Percentiles rank a stretch among this genome's conserved stretches.
phyloP scores from a whole-genome alignment of 2,329 filamentous ascomycete genomes.

The Triangularia setosa region DNA sequence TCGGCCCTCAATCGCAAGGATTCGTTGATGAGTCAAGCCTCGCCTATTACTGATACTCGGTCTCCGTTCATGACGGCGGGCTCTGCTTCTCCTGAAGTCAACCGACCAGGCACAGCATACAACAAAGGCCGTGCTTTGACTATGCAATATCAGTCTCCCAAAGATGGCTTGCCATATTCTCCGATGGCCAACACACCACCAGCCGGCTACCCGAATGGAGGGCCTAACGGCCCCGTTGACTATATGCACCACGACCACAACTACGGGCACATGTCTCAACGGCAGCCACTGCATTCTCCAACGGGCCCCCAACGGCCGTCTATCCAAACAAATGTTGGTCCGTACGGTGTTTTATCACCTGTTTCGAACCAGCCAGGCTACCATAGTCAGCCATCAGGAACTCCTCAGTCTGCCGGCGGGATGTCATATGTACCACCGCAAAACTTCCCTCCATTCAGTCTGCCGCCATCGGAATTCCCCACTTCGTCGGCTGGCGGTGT shows the following conservation, averaged over 20 bases:
- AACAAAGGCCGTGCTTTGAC: conserved; percentile 35
- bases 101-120: conserved; percentile 41
- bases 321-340: conserved; percentile 44
- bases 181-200: conserved; percentile 44
- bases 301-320: conserved; percentile 42
- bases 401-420: conserved; percentile 40
- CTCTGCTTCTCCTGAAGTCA: conserved; percentile 47
- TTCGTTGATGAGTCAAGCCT: conserved; percentile 53
- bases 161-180: conserved; percentile 44
- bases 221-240: conserved; percentile 38
- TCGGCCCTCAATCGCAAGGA: conserved; percentile 74
- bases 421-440: conserved; percentile 53
- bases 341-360: conserved; percentile 53
- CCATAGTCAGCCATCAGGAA: conserved; percentile 44
- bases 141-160: conserved; percentile 45
- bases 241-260: conserved; percentile 41
- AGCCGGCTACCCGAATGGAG: conserved; percentile 33
- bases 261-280: conserved; percentile 30
- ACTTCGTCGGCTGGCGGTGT: conserved; percentile 36
- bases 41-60: conserved; percentile 40
- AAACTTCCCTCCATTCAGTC: conserved; percentile 58
- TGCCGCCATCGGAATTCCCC: conserved; percentile 58
- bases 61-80: conserved; percentile 39
- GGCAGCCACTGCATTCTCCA: conserved; percentile 39
- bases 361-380: conserved; percentile 47